Percentiles rank a stretch among this genome's conserved stretches.
These are phyloP conservation scores for Malus hybrid DNA, from an alignment of 331 rosid species.

Conservation along the genomic window DNA sequence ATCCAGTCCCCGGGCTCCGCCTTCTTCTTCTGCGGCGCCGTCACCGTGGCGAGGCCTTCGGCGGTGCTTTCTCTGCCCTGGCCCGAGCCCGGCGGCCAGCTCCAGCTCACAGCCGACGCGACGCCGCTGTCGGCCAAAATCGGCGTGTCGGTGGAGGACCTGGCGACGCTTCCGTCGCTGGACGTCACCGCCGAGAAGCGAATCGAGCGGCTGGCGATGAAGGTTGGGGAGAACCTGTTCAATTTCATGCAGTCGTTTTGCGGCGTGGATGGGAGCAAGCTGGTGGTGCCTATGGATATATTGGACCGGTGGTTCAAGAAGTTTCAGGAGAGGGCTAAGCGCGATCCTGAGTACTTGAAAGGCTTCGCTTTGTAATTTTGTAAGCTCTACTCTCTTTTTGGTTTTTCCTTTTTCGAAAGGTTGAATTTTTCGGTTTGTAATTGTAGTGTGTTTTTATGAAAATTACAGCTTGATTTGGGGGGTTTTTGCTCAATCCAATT, in stretches of 20 bases:
- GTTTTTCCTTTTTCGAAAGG: not conserved
- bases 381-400: slow-evolving; percentile 3
- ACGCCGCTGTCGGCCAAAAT: slow-evolving; percentile 68
- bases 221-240: slow-evolving; percentile 89
- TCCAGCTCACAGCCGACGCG: slow-evolving; percentile 64
- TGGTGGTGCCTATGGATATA: slow-evolving; percentile 93
- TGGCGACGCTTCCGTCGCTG: slow-evolving; percentile 67
- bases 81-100: slow-evolving; percentile 75
- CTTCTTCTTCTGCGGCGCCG: slow-evolving; percentile 77
- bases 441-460: not conserved
- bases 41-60: slow-evolving; percentile 72
- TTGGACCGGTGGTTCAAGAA: slow-evolving; percentile 97
- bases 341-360: slow-evolving; percentile 88
- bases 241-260: slow-evolving; percentile 95
- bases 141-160: slow-evolving; percentile 84
- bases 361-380: slow-evolving; percentile 72
- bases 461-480: not conserved
- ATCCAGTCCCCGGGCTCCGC: slow-evolving; percentile 84
- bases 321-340: slow-evolving; percentile 86
- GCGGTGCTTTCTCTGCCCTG: slow-evolving; percentile 67
- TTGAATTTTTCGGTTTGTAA: not conserved
- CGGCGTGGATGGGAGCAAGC: slow-evolving; percentile 72
- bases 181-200: slow-evolving; percentile 69
- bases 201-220: slow-evolving; percentile 72
- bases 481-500: not conserved